Conservation (phyloP, 352 stramenopile genomes). For the Saprolegnia parasitica region DNA sequence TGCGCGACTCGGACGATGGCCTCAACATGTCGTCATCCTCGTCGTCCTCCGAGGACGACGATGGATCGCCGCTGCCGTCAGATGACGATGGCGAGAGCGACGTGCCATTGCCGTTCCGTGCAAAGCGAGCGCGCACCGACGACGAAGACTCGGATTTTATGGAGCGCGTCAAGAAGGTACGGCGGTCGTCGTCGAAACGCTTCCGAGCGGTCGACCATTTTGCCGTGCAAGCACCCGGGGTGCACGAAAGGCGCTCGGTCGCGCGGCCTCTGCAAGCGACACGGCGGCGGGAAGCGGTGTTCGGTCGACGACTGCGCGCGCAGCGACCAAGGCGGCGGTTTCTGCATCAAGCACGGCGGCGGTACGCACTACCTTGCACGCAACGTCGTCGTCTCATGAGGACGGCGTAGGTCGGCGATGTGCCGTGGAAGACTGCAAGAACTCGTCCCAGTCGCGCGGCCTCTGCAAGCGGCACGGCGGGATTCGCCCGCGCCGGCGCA, state of each 20-base stretch:
- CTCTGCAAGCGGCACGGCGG: conserved; percentile 21
- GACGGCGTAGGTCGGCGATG: background rate
- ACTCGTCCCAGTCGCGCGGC: conserved; percentile 9
- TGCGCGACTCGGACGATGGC: background rate
- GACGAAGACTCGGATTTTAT: too few relatives aligned
- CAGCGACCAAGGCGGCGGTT: conserved; percentile 81
- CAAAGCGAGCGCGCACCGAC: too few relatives aligned
- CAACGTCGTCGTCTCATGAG: too few relatives aligned
- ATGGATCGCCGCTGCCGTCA: too few relatives aligned
- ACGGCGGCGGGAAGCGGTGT: conserved; percentile 79
- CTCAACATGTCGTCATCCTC: too few relatives aligned
- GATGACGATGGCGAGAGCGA: too few relatives aligned
- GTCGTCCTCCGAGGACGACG: too few relatives aligned
- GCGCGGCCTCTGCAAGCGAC: conserved; percentile 77
- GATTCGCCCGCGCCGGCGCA: background rate
- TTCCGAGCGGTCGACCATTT: background rate
- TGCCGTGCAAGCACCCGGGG: conserved; percentile 31
- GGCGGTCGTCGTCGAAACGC: too few relatives aligned
- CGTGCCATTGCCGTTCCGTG: too few relatives aligned
- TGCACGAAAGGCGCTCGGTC: conserved; percentile 75
- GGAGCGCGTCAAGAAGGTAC: too few relatives aligned
- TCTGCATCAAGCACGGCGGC: conserved; percentile 67
- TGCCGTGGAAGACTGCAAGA: conserved; percentile 3
- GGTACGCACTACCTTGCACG: background rate
- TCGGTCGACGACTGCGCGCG: conserved; percentile 46